Conservation (phyloP, 1,284 basidiomycete genomes). For the Malassezia arunalokei region DNA sequence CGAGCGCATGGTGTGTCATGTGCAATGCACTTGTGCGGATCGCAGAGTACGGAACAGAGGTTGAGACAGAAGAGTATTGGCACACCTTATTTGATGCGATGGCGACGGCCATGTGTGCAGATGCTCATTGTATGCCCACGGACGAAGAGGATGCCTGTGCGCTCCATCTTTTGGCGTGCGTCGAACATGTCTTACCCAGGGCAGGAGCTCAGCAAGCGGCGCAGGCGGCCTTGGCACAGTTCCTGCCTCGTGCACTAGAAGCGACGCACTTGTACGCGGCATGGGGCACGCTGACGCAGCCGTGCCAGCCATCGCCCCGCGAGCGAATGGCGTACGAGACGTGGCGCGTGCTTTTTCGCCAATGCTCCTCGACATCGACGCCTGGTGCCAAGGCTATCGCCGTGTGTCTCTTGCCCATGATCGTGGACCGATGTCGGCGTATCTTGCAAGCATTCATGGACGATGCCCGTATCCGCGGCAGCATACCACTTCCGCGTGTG, state of each 20-base stretch:
- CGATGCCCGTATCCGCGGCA: constrained; percentile 67
- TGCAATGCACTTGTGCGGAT: neutral
- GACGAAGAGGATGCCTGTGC: neutral
- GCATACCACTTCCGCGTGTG: constrained; percentile 47
- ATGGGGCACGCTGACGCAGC: constrained; percentile 8
- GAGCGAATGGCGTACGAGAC: constrained; percentile 89
- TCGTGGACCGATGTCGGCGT: constrained; percentile 61
- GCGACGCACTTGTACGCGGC: constrained; percentile 59
- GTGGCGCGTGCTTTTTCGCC: constrained; percentile 71
- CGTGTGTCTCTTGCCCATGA: constrained; percentile 59
- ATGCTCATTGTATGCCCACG: neutral
- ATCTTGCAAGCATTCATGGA: constrained; percentile 63
- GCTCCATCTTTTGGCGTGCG: constrained; percentile 49
- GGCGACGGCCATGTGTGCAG: neutral
- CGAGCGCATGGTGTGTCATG: neutral
- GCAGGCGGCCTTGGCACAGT: constrained; percentile 58
- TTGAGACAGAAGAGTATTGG: neutral
- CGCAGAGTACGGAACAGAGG: neutral
- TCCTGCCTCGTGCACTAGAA: constrained; percentile 62
- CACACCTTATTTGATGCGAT: neutral
- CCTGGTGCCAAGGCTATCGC: constrained; percentile 51
- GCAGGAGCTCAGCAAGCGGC: constrained; percentile 61
- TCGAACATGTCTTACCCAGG: constrained; percentile 51
- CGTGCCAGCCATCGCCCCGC: neutral
- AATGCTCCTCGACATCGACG: constrained; percentile 52